Evolutionary conservation across 805 yeast genomes (phyloP).

Genomic region (Millerozyma acaciae): DNA sequence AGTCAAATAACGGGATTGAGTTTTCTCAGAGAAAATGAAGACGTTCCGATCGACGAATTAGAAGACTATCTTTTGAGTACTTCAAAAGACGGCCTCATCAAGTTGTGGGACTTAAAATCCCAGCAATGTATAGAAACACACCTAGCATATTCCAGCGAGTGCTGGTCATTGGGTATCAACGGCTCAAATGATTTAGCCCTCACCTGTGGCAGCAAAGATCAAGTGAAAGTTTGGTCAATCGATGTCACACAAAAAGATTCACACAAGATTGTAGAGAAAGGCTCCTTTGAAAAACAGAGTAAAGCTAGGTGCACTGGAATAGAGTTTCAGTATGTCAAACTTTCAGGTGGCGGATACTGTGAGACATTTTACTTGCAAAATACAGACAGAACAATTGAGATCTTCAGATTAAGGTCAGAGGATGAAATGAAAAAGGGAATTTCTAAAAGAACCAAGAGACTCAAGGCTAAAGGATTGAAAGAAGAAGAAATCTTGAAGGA

Average conservation of each 20-base stretch:
- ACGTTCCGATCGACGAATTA: slow-evolving; percentile 43
- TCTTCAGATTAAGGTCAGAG: slow-evolving; percentile 69
- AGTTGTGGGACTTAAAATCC: slow-evolving; percentile 87
- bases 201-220: slow-evolving; percentile 79
- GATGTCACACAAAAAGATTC: slow-evolving; percentile 51
- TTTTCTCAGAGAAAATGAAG: slow-evolving; percentile 37
- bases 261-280: slow-evolving; percentile 50
- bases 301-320: slow-evolving; percentile 65
- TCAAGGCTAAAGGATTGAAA: slow-evolving; percentile 63
- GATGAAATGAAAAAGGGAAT: slow-evolving; percentile 79
- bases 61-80: slow-evolving; percentile 73
- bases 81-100: slow-evolving; percentile 86
- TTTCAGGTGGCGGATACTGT: slow-evolving; percentile 25
- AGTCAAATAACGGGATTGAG: slow-evolving; percentile 79
- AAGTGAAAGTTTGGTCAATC: slow-evolving; percentile 79
- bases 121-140: slow-evolving; percentile 94
- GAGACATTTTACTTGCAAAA: slow-evolving; percentile 69
- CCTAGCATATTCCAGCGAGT: slow-evolving; percentile 87
- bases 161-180: slow-evolving; percentile 74
- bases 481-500: slow-evolving; percentile 50
- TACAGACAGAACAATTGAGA: slow-evolving; percentile 74
- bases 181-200: slow-evolving; percentile 43
- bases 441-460: slow-evolving; percentile 71
- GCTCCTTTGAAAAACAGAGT: slow-evolving; percentile 70
- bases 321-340: slow-evolving; percentile 38